Conservation (phyloP, 2,329 filamentous ascomycete genomes). For the Zymoseptoria pseudotritici region DNA sequence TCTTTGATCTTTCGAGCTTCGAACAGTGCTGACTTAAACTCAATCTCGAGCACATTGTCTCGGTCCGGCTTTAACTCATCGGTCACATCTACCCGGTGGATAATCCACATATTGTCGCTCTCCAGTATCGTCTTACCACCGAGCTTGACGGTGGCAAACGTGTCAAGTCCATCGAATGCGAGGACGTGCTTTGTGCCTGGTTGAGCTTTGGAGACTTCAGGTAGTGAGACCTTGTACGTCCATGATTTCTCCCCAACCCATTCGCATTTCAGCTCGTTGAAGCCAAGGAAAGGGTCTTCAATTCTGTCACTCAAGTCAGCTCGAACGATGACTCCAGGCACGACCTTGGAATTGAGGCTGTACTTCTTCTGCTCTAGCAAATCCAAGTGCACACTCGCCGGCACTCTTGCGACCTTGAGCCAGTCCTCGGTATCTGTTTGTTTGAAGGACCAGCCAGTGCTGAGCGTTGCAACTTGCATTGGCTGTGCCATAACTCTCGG, state of each 20-base stretch:
- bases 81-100: slow-evolving; percentile 48
- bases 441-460: slow-evolving; percentile 40
- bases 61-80: slow-evolving; percentile 25
- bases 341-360: too few relatives aligned
- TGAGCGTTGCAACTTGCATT: slow-evolving; percentile 26
- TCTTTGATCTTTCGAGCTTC: slow-evolving; percentile 47
- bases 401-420: slow-evolving; percentile 39
- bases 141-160: slow-evolving; percentile 52
- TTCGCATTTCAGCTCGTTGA: slow-evolving; percentile 44
- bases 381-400: slow-evolving; percentile 43
- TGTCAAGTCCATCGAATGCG: slow-evolving; percentile 58
- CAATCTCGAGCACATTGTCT: slow-evolving; percentile 47
- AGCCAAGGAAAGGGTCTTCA: slow-evolving; percentile 43
- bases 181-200: slow-evolving; percentile 38
- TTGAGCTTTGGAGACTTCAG: slow-evolving; percentile 22
- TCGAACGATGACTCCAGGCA: not conserved
- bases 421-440: slow-evolving; percentile 36
- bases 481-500: slow-evolving; percentile 9
- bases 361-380: slow-evolving; percentile 41
- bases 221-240: slow-evolving; percentile 40
- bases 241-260: slow-evolving; percentile 44
- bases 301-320: slow-evolving; percentile 33
- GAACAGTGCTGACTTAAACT: slow-evolving; percentile 50
- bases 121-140: slow-evolving; percentile 48
- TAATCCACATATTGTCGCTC: slow-evolving; percentile 59